A percentile compares a stretch with the other conserved stretches of the same genome.
These are phyloP conservation scores for Melastoma malabathricum DNA, from an alignment of 345 rosid genomes.

Conservation along the genomic window DNA sequence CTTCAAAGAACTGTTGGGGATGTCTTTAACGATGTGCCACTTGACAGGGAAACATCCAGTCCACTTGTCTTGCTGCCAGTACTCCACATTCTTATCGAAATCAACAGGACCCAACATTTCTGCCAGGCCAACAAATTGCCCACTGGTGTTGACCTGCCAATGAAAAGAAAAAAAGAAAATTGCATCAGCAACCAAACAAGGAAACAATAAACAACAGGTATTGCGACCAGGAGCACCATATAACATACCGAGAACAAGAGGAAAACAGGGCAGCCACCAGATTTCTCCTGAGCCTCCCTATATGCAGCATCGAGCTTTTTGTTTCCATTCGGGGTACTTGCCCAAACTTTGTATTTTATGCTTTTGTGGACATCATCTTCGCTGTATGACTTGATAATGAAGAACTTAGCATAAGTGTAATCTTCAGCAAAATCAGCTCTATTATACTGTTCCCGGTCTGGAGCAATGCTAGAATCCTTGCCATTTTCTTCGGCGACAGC, in stretches of 20 bases:
- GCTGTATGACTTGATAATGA: slow-evolving; percentile 74
- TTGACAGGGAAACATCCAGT: slow-evolving; percentile 71
- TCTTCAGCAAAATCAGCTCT: slow-evolving; percentile 30
- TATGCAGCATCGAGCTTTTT: slow-evolving; percentile 75
- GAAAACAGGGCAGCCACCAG: slow-evolving; percentile 42
- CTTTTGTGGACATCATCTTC: slow-evolving; percentile 89
- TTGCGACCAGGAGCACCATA: too few species aligned
- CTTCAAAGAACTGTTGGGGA: slow-evolving; percentile 67
- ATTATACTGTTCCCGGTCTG: slow-evolving; percentile 19
- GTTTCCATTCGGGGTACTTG: slow-evolving; percentile 79
- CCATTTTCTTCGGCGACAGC: slow-evolving; percentile 13
- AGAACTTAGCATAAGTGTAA: slow-evolving; percentile 58
- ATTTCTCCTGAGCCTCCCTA: slow-evolving; percentile 50
- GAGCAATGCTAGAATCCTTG: slow-evolving; percentile 10
- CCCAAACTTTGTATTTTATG: slow-evolving; percentile 85
- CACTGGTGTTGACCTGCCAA: slow-evolving; percentile 71
- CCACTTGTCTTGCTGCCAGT: slow-evolving; percentile 94
- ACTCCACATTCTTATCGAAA: slow-evolving; percentile 62
- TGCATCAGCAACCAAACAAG: not conserved
- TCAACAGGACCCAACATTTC: slow-evolving; percentile 89
- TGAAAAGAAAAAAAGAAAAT: not conserved
- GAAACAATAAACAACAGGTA: not conserved
- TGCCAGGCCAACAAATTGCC: slow-evolving; percentile 79
- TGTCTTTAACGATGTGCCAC: slow-evolving; percentile 79
- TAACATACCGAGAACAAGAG: slow-evolving; percentile 55